Evolutionary conservation across 306 rosid species (phyloP), one percentile per base, ranked within the genome.

Genomic region (Lagenaria siceraria): DNA sequence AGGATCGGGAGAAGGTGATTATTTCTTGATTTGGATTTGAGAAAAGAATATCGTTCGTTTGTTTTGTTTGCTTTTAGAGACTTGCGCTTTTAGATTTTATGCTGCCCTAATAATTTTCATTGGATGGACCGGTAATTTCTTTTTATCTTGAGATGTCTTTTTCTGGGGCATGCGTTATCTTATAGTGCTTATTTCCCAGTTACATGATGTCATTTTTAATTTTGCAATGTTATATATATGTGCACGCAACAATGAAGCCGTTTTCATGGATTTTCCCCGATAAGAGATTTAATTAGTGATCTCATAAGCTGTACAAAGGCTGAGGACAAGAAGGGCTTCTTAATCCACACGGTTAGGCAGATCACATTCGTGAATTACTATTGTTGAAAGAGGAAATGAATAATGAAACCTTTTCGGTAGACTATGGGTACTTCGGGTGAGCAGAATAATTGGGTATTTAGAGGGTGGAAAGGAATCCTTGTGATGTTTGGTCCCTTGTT

Each of bases 1-100:
- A 72, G 77, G 60, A 72, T 49, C 77, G 25, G 43, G 59, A 49
- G 18, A 72, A 72, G 77, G 77, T 72, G 60, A 13, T 71, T 48
- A 1, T 25, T 71, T 49, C 1, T 72, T n/a, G 7, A 25, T 71
- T 71, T 71, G 59, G 54, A 43, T 38, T 66, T 8, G 52, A 4
- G 5, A 12, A 46, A 46, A 2, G 52, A 46, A 46, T 46, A 46
- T 46, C 17, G 17, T 46, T 46, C 5, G 13, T 38, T n/a, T 43
- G 12, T 69, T 22, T 17, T 69, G n/a, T 69, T 69, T 40, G 6
- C 8, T 72, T 72, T 49, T 8, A 8, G 27, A 9, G 25, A 4
- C 60, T 25, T 72, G 60, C 8, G 56, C 5, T 49, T 10, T 17
- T 49, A 49, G 60, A 51, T 29, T 72, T 49, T 72, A 10, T 71